phyloP scores from a whole-genome alignment of 176 grass and related monocot genomes.

The Miscanthus lutarioriparius region DNA sequence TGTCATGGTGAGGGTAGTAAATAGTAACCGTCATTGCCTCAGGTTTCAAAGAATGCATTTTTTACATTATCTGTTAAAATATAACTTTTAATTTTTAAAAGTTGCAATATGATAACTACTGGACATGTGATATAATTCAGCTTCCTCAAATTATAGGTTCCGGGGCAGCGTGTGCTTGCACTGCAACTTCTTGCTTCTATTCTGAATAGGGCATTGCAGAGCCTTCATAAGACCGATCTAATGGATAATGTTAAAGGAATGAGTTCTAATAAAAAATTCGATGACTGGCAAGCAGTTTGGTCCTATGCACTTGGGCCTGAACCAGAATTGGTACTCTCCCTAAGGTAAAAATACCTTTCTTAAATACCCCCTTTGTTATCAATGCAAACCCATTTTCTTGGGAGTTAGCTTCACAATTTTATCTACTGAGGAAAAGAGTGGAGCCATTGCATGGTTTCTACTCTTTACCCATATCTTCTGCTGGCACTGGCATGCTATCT shows the following conservation, averaged over 20 bases:
- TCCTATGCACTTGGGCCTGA: constrained; percentile 89
- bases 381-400: background rate
- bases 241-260: constrained; percentile 40
- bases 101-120: background rate
- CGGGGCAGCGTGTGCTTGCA: constrained; percentile 84
- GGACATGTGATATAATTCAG: constrained; percentile 37
- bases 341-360: constrained; percentile 60
- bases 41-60: background rate
- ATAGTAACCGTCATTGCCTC: background rate
- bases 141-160: constrained; percentile 64
- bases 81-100: background rate
- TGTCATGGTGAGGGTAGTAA: background rate
- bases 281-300: constrained; percentile 98
- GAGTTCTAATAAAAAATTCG: constrained; percentile 40
- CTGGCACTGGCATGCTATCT: background rate
- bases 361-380: background rate
- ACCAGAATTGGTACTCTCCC: constrained; percentile 75
- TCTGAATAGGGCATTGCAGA: constrained; percentile 67
- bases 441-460: background rate
- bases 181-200: constrained; percentile 82
- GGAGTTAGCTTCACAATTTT: constrained; percentile 2
- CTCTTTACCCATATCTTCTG: background rate
- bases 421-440: background rate
- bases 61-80: background rate
- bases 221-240: constrained; percentile 61